Base-by-base conservation (phyloP, 352 stramenopile genomes). In the Phytophthora cryptogea region DNA sequence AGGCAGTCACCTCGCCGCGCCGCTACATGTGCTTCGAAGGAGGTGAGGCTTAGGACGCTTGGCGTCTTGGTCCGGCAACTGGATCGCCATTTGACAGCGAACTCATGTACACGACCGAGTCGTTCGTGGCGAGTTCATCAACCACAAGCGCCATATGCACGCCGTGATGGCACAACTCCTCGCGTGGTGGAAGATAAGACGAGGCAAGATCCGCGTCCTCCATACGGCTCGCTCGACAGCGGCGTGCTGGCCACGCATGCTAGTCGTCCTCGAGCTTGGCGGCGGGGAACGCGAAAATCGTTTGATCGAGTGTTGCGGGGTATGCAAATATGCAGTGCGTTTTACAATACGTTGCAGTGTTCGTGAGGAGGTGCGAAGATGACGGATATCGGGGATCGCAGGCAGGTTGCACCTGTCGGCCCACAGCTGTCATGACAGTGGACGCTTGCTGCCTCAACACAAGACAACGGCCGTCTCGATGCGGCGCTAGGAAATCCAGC, bases 391-490 rank as follows among this genome's bases (percentile, higher is more conserved):
- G 6, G 2, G 1, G 54, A 11, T 65, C 28, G 48, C 36, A 66
- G 55, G 47, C 8, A 48, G 7, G 48, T 65, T 64, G 44, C 47
- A 57, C 46, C 9, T 43, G 10, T n/a, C 27, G 50, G 47, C 32
- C 62, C 55, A 66, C 62, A 52, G 43, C 9, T 70, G 56, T 70
- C 62, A 66, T 26, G 11, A 70, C 20, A 66, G 62, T 70, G 56
- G 62, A 42, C 37, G 13, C 28, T 23, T 30, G 14, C 35, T 37
- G 26, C 45, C 42, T 48, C 44, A 42, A 42, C 4, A 26, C n/a
- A 23, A 23, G 20, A 23, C 20, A 23, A 23, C 20, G 20, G 20
- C 20, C 16, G 14, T 30, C 20, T 66, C 51, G 26, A 51, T 48
- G 45, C 16, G 47, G 45, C 39, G 39, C 31, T 41, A 4, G 37